Conservation (phyloP, 805 yeast species). For the Teunomyces atbi region DNA sequence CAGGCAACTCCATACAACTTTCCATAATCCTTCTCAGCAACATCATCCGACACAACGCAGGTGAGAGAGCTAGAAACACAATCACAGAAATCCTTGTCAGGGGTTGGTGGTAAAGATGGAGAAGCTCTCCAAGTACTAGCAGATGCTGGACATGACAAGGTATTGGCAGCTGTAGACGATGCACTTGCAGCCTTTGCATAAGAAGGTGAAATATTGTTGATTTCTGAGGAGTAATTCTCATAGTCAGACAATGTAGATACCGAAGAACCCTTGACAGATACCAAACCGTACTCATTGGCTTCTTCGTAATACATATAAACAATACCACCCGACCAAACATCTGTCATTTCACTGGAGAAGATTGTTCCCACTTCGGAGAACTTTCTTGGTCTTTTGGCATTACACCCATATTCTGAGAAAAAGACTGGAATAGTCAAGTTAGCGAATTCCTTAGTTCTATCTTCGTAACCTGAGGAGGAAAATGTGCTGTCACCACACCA, state of each 20-base stretch:
- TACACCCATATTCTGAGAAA: constrained; percentile 91
- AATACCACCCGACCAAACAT: constrained; percentile 92
- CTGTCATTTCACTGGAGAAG: constrained; percentile 71
- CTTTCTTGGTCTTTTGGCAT: constrained; percentile 65
- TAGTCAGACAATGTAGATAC: constrained; percentile 22
- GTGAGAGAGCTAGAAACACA: constrained; percentile 55
- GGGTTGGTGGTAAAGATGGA: constrained; percentile 76
- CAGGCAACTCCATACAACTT: constrained; percentile 60
- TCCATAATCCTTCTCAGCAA: constrained; percentile 55
- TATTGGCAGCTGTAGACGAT: constrained; percentile 23
- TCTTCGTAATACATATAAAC: constrained; percentile 91
- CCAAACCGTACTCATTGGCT: constrained; percentile 78
- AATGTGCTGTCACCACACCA: constrained; percentile 77
- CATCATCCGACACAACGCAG: constrained; percentile 62
- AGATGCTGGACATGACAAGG: constrained; percentile 61
- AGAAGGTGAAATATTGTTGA: constrained; percentile 36
- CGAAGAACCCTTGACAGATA: constrained; percentile 39
- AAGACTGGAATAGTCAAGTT: constrained; percentile 77
- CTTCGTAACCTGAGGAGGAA: constrained; percentile 62
- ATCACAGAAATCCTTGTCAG: constrained; percentile 59
- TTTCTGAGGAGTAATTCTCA: constrained; percentile 33
- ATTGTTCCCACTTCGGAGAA: constrained; percentile 74
- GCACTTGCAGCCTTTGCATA: constrained; percentile 40
- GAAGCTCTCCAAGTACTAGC: constrained; percentile 62
- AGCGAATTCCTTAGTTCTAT: constrained; percentile 67